These are phyloP conservation scores for Neoboletus brunneissimus DNA, from an alignment of 768 basidiomycete genomes.

Conservation along the genomic window DNA sequence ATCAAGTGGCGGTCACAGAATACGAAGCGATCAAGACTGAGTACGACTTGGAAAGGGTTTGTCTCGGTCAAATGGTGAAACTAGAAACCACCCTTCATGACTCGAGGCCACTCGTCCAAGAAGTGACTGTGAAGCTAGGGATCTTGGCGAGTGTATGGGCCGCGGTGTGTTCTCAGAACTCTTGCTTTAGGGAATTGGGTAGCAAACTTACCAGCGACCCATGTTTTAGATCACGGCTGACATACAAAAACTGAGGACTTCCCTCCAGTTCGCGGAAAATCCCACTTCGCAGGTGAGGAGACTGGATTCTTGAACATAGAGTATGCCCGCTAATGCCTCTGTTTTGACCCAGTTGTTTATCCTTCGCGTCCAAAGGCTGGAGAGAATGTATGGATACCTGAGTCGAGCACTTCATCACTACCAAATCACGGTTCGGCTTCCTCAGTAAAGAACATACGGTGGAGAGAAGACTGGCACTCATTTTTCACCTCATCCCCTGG, in stretches of 20 bases:
- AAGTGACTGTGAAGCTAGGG: constrained; percentile 17
- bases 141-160: constrained; percentile 22
- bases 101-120: constrained; percentile 17
- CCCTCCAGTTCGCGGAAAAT: constrained; percentile 10
- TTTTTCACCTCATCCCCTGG: not conserved
- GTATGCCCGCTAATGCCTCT: not conserved
- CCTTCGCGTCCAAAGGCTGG: constrained; percentile 13
- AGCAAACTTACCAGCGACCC: not conserved
- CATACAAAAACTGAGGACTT: constrained; percentile 9
- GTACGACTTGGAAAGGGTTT: constrained; percentile 12
- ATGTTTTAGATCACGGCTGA: constrained; percentile 19
- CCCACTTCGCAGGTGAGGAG: constrained; percentile 11
- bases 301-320: not conserved
- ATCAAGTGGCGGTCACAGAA: constrained; percentile 7
- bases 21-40: constrained; percentile 8
- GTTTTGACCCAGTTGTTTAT: constrained; percentile 10
- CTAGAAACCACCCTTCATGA: constrained; percentile 11
- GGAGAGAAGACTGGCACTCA: not conserved
- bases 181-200: not conserved
- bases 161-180: constrained; percentile 8
- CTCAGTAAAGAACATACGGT: not conserved
- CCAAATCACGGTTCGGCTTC: constrained; percentile 18
- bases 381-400: constrained; percentile 20
- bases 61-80: constrained; percentile 16
- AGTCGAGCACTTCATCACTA: constrained; percentile 22